Evolutionary conservation across 257 asterid genomes (phyloP), one percentile per base, ranked within the genome.

Genomic region (Rauvolfia tetraphylla): DNA sequence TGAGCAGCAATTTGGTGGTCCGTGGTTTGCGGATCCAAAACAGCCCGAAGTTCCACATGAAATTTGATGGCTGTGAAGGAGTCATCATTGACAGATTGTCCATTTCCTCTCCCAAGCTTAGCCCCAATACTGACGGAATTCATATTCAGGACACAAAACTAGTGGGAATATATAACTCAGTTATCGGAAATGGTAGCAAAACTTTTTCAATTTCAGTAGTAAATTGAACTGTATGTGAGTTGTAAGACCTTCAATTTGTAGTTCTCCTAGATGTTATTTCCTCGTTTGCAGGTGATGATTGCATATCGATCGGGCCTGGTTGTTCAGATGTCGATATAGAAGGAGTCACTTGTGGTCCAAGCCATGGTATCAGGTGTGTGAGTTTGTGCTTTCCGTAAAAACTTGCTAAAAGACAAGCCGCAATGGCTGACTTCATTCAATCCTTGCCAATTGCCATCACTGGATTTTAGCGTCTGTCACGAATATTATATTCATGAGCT

Each of bases 121-220:
- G 99, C 78, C 98, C 99, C 34, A 95, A 93, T 63, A 95, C 99
- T 0, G 98, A 95, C 39, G 99, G 99, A 25, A 93, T 95, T 63
- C 99, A 95, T 82, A 76, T 95, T 13, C 96, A 88, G 86, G 86
- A 91, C 86, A 95, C 97, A 0, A 86, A 81, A 53, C 81, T 85
- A 0, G 99, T 95, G 5, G 94, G 96, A 72, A 93, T 95, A 46
- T 91, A 95, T 87, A 87, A 93, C 76, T 93, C 99, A 1, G 81
- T 88, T 23, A 90, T 91, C 17, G 86, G 82, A 71, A 95, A 91
- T 61, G 99, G 98, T 94, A 84, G 2, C 5, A 4, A 13, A 29
- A 27, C 18, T 57, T 27, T 73, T 79, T 22, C 12, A 22, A 1
- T 51, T 71, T 71, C 42, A 44, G 53, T 11, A 46, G n/a, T 41